These are phyloP conservation scores for Mycena leptocephala DNA, from an alignment of 768 basidiomycete species.

Conservation along the genomic window DNA sequence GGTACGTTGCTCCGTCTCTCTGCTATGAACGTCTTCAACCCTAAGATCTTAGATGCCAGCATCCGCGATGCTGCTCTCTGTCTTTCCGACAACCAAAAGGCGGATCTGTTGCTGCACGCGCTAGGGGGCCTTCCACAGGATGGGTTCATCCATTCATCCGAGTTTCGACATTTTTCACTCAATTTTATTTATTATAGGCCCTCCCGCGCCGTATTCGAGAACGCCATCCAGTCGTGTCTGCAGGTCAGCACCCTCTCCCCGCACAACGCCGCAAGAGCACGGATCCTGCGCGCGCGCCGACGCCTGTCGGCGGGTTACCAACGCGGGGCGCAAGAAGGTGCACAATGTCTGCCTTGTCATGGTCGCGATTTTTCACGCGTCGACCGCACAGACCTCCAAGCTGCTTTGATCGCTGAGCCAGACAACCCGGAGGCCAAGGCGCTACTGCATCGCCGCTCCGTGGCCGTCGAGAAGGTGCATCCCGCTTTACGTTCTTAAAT, in stretches of 20 bases:
- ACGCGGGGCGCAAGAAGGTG: constrained; percentile 79
- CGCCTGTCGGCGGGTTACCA: constrained; percentile 74
- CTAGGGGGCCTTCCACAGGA: constrained; percentile 86
- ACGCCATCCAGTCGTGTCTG: constrained; percentile 81
- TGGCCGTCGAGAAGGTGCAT: constrained; percentile 72
- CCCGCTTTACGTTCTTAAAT: neutral
- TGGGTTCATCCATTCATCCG: constrained; percentile 60
- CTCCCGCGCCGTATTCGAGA: constrained; percentile 78
- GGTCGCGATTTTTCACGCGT: constrained; percentile 7
- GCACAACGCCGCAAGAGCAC: constrained; percentile 71
- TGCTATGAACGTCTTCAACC: constrained; percentile 78
- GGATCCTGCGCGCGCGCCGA: constrained; percentile 77
- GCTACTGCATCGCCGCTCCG: constrained; percentile 69
- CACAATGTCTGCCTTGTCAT: constrained; percentile 22
- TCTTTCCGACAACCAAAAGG: constrained; percentile 78
- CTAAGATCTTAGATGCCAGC: constrained; percentile 83
- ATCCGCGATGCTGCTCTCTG: constrained; percentile 76
- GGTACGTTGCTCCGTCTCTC: neutral
- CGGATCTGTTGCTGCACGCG: constrained; percentile 83
- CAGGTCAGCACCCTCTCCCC: constrained; percentile 68
- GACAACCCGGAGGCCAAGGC: constrained; percentile 80
- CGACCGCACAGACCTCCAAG: constrained; percentile 69
- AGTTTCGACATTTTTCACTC: constrained; percentile 1
- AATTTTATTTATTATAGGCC: constrained; percentile 50
- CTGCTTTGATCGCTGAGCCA: constrained; percentile 75